Conservation (phyloP, 805 yeast species). For the Ogataea degrootiae region DNA sequence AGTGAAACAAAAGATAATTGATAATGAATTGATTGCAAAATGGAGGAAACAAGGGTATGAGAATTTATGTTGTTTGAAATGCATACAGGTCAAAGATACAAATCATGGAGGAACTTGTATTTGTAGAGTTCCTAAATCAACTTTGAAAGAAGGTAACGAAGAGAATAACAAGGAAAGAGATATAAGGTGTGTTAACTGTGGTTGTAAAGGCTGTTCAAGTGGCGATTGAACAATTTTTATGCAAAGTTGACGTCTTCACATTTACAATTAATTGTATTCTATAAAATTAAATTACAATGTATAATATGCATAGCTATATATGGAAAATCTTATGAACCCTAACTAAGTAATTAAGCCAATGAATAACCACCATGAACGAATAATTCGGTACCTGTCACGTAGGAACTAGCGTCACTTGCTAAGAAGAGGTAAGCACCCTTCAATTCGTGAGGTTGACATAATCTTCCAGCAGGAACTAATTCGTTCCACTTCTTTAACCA, state of each 20-base stretch:
- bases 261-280: too few species aligned
- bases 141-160: constrained; percentile 26
- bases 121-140: constrained; percentile 76
- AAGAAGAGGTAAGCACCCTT: constrained; percentile 49
- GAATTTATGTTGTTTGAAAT: constrained; percentile 73
- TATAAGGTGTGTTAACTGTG: constrained; percentile 71
- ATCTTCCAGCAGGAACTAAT: constrained; percentile 44
- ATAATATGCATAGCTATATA: too few species aligned
- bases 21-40: constrained; percentile 71
- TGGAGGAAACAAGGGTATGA: constrained; percentile 67
- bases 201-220: constrained; percentile 81
- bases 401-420: constrained; percentile 50
- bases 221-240: constrained; percentile 42
- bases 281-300: too few species aligned
- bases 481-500: constrained; percentile 28
- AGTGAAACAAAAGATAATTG: constrained; percentile 59
- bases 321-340: too few species aligned
- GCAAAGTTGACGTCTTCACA: background rate
- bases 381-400: constrained; percentile 47
- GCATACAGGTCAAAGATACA: constrained; percentile 61
- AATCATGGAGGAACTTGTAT: constrained; percentile 70
- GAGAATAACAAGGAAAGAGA: constrained; percentile 23
- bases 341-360: constrained; percentile 21
- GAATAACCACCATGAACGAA: constrained; percentile 49
- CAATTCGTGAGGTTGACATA: constrained; percentile 43